phyloP scores from a whole-genome alignment of 2,329 filamentous ascomycete genomes.

The Hyphodiscus sp. region DNA sequence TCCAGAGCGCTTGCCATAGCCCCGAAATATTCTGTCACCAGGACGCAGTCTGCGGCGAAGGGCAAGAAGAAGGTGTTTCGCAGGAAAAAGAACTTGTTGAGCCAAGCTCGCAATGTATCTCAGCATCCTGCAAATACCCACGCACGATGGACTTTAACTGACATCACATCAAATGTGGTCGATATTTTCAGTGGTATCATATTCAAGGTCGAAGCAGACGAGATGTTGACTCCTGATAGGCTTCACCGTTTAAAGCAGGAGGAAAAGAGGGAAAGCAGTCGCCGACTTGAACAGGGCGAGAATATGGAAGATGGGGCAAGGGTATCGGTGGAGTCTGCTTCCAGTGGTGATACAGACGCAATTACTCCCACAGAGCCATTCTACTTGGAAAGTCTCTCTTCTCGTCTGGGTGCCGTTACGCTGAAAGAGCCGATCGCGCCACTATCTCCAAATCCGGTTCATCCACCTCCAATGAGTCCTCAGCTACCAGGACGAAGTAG shows the following conservation, averaged over 20 bases:
- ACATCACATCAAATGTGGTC: slow-evolving; percentile 50
- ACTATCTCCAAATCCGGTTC: not conserved
- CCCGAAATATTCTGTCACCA: slow-evolving; percentile 20
- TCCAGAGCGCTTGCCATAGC: not conserved
- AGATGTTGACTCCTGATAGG: slow-evolving; percentile 50
- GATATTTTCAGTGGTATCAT: slow-evolving; percentile 49
- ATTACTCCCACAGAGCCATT: slow-evolving; percentile 43
- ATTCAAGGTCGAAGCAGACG: slow-evolving; percentile 51
- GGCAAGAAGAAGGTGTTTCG: slow-evolving; percentile 36
- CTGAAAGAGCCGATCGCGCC: not conserved
- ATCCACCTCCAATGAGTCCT: not conserved
- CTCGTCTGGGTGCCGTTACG: slow-evolving; percentile 34
- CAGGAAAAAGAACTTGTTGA: slow-evolving; percentile 30
- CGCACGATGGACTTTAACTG: slow-evolving; percentile 46
- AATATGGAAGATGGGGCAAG: slow-evolving; percentile 14
- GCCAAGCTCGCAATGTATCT: slow-evolving; percentile 10
- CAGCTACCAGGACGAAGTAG: not conserved
- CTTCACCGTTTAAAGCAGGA: slow-evolving; percentile 35
- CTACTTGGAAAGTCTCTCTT: slow-evolving; percentile 42
- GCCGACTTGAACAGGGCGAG: slow-evolving; percentile 16
- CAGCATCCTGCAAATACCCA: slow-evolving; percentile 24
- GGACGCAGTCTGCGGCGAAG: slow-evolving; percentile 30
- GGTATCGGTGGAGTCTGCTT: slow-evolving; percentile 14
- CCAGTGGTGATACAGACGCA: slow-evolving; percentile 25
- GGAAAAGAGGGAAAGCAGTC: slow-evolving; percentile 5